A percentile compares a stretch with the other conserved stretches of the same genome.
phyloP scores from a whole-genome alignment of 495 filamentous ascomycete species.

The Xylaria nigripes region DNA sequence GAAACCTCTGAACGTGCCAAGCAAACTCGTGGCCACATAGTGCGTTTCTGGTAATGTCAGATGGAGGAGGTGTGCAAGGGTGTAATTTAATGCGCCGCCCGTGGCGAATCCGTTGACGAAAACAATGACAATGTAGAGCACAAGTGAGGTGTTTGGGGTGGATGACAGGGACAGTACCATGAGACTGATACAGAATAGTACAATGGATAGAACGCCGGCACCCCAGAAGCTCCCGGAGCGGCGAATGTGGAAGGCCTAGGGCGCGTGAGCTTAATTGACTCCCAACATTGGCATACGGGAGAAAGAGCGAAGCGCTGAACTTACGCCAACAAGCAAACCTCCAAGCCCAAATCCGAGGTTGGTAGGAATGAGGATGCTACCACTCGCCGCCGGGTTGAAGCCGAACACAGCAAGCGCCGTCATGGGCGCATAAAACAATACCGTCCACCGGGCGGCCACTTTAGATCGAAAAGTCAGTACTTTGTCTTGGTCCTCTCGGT shows the following conservation, averaged over 20 bases:
- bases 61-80: slow-evolving; percentile 65
- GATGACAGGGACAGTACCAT: slow-evolving; percentile 43
- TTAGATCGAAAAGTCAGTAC: background rate
- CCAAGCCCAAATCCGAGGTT: slow-evolving; percentile 67
- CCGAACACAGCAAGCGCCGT: slow-evolving; percentile 63
- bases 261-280: background rate
- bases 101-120: slow-evolving; percentile 63
- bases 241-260: slow-evolving; percentile 56
- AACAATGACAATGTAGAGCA: slow-evolving; percentile 44
- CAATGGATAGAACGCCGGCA: slow-evolving; percentile 46
- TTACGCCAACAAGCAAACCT: slow-evolving; percentile 55
- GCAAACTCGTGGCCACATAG: slow-evolving; percentile 60
- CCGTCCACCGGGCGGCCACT: slow-evolving; percentile 64
- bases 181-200: slow-evolving; percentile 46
- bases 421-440: slow-evolving; percentile 70
- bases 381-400: slow-evolving; percentile 57
- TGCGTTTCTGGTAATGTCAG: slow-evolving; percentile 53
- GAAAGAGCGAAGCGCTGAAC: background rate
- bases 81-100: slow-evolving; percentile 67
- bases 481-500: no score
- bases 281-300: background rate
- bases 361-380: slow-evolving; percentile 64
- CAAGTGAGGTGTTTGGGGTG: slow-evolving; percentile 36
- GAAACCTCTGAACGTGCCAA: slow-evolving; percentile 67
- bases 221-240: slow-evolving; percentile 57